Evolutionary conservation across 768 basidiomycete species (phyloP), one percentile per base, ranked within the genome.

Genomic region (Lepiota subincarnata): DNA sequence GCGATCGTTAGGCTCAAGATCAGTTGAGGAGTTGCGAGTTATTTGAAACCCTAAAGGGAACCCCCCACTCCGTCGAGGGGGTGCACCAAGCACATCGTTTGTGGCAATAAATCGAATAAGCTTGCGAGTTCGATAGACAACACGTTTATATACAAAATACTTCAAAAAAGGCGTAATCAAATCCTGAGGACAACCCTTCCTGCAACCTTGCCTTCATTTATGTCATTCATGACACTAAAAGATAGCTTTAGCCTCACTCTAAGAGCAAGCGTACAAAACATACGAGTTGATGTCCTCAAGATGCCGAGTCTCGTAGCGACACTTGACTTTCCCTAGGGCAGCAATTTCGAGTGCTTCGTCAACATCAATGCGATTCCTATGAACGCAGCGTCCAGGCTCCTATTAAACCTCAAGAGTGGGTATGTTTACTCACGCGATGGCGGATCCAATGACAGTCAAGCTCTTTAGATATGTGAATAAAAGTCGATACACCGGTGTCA

Each of bases 321-420:
- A 82, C 64, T 82, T 86, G 53, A 92, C 86, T 53, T 80, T 79
- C 7, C 89, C 89, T 26, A 71, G 63, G 0, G 83, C 78, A 1
- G 89, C 91, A 43, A 94, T 83, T 1, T 81, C 79, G 39, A 95
- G 69, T 0, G 93, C 87, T 67, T 95, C 92, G 7, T 78, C 66
- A 2, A 90, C 83, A 62, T 95, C 93, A 66, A 92, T 89, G 38
- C 88, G 81, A 68, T 90, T 91, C 0, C 89, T 83, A 34, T 6
- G 3, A 11, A 36, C 16, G 19, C 4, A 16, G 18, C 12, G 11
- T 18, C 16, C 12, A 35, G n/a, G 16, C 20, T 28, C 28, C 8
- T 5, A 1, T 8, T 24, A 3, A 11, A 3, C 18, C 8, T 16
- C 12, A 22, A 5, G 22, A 26, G 16, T 26, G 20, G 31, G 31